Evolutionary conservation across 2,329 filamentous ascomycete genomes (phyloP), one percentile per base, ranked within the genome.

Genomic region (Microthyrium microscopicum): DNA sequence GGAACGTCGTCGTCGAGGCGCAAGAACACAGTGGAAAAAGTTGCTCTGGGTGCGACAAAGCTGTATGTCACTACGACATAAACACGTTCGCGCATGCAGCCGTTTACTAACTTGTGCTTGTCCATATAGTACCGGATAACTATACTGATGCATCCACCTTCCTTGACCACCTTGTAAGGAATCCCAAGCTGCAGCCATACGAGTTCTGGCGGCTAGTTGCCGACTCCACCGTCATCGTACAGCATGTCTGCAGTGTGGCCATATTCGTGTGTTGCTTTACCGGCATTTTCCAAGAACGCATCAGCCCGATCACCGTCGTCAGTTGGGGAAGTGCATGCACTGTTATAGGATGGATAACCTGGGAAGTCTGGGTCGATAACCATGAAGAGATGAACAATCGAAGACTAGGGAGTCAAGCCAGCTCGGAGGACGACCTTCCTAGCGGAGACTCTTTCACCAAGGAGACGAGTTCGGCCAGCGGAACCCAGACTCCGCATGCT

Each of bases 121-220:
- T 30, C 2, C 21, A 30, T 20, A 31, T 30, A 85, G 82, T 91
- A 51, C 85, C 89, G n/a, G 89, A 98, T 55, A 98, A 98, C 55
- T 95, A 95, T 53, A 95, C 89, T 26, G 89, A 98, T 52, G 84
- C 89, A 51, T 81, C 82, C 39, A 95, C 89, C 2, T 98, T 98
- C 47, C 75, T 98, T 43, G 87, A 94, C 50, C 84, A 92, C 46
- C 71, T 98, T 13, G 87, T 98, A 55, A 73, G 85, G 30, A 98
- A 98, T 53, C 87, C 87, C 4, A 76, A 85, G 26, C 69, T 95
- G 33, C 78, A 89, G 43, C 87, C 87, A 0, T 98, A 98, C 55
- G 85, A 95, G 49, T 98, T 98, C 56, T 98, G 89, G 87, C 83
- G 85, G 6, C 66, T 98, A 21, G 84, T 95, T 32, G 81, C 83